Evolutionary conservation across 2,329 filamentous ascomycete genomes (phyloP).

Genomic region (Coleophoma eucalyptorum): DNA sequence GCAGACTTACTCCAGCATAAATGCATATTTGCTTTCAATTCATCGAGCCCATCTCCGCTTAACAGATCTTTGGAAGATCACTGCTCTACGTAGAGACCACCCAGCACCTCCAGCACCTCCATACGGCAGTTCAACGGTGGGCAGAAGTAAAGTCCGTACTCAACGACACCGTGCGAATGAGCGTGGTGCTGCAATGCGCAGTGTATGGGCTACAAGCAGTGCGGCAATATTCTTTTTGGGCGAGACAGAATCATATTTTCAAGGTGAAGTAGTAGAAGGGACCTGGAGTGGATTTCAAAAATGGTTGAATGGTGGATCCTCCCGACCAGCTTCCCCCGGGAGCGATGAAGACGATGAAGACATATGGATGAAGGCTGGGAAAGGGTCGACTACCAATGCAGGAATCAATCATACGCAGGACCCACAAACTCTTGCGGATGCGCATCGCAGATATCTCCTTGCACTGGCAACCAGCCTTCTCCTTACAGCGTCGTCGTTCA

Average conservation of each 20-base stretch:
- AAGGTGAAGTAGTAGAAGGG: slow-evolving; percentile 80
- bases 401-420: slow-evolving; percentile 51
- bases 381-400: slow-evolving; percentile 13
- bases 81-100: slow-evolving; percentile 71
- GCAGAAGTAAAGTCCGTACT: slow-evolving; percentile 54
- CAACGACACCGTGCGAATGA: slow-evolving; percentile 61
- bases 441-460: slow-evolving; percentile 73
- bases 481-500: slow-evolving; percentile 60
- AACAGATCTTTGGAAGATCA: slow-evolving; percentile 83
- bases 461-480: slow-evolving; percentile 64
- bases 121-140: slow-evolving; percentile 55
- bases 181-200: slow-evolving; percentile 67
- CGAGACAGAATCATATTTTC: slow-evolving; percentile 83
- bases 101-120: slow-evolving; percentile 66
- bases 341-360: slow-evolving; percentile 29
- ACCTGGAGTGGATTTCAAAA: slow-evolving; percentile 75
- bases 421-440: slow-evolving; percentile 77
- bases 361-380: slow-evolving; percentile 35
- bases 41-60: slow-evolving; percentile 82
- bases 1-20: slow-evolving; percentile 77
- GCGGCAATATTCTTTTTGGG: slow-evolving; percentile 86
- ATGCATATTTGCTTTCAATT: slow-evolving; percentile 82
- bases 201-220: slow-evolving; percentile 85
- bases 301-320: slow-evolving; percentile 55
- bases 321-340: slow-evolving; percentile 8